Evolutionary conservation across 2,329 filamentous ascomycete genomes (phyloP).

Genomic region (Lachnellula suecica): DNA sequence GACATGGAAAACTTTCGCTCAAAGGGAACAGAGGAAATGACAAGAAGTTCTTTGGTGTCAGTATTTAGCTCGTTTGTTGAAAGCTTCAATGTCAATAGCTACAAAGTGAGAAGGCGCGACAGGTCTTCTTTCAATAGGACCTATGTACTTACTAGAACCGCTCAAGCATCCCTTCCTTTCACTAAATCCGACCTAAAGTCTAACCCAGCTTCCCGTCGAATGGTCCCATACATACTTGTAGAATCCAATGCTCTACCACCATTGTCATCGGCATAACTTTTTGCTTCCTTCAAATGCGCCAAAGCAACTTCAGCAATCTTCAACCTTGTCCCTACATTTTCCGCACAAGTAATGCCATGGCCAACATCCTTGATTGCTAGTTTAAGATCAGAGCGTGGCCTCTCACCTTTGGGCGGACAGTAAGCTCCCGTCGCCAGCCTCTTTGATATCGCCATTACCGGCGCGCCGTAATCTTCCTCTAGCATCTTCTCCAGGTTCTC

Average conservation of each 20-base stretch:
- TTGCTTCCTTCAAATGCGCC: conserved; percentile 43
- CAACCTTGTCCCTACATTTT: conserved; percentile 38
- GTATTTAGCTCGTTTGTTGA: no score
- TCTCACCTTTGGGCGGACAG: conserved; percentile 18
- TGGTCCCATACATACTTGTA: conserved; percentile 48
- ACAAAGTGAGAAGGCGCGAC: no score
- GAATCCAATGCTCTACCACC: conserved; percentile 44
- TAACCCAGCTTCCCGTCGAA: conserved; percentile 43
- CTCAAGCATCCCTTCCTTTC: conserved; percentile 13
- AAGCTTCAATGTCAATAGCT: no score
- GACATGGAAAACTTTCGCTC: no score
- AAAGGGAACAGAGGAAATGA: no score
- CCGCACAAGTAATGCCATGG: conserved; percentile 45
- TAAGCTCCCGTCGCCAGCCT: conserved; percentile 43
- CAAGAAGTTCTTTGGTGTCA: no score
- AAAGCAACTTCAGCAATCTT: conserved; percentile 44
- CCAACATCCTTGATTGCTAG: conserved; percentile 53
- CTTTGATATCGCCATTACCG: conserved; percentile 41
- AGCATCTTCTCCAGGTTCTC: conserved; percentile 41
- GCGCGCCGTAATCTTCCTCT: conserved; percentile 39
- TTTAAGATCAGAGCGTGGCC: conserved; percentile 47
- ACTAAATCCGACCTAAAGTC: conserved; percentile 42
- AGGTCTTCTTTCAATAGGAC: no score
- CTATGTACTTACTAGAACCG: no score
- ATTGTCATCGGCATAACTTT: conserved; percentile 33